Evolutionary conservation across 2,329 filamentous ascomycete species (phyloP).

Genomic region (Aspergillus cejpii): DNA sequence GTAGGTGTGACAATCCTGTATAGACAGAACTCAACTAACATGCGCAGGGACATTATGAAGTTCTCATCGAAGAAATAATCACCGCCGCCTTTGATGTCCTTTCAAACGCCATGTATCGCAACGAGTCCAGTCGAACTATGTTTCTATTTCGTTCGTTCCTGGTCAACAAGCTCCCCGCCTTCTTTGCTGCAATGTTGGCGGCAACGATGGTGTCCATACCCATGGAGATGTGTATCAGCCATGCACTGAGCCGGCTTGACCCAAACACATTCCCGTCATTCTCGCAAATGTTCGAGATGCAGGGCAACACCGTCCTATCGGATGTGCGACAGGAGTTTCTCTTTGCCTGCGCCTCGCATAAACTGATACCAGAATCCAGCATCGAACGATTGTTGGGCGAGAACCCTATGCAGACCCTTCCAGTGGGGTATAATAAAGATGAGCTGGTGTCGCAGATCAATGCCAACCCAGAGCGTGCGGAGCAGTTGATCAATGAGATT

Average conservation of each 20-base stretch:
- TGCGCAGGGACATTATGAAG: conserved; percentile 64
- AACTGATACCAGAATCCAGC: conserved; percentile 68
- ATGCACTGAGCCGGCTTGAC: conserved; percentile 58
- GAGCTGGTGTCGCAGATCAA: conserved; percentile 71
- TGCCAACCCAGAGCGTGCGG: conserved; percentile 66
- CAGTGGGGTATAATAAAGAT: conserved; percentile 69
- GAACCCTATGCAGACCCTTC: conserved; percentile 70
- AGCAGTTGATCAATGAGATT: conserved; percentile 70
- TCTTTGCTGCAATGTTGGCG: conserved; percentile 53
- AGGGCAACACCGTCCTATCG: conserved; percentile 52
- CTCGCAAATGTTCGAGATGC: conserved; percentile 58
- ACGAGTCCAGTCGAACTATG: conserved; percentile 53
- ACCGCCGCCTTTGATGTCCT: conserved; percentile 84
- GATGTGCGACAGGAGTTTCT: conserved; percentile 76
- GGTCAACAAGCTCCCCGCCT: conserved; percentile 62
- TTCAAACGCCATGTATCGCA: conserved; percentile 74
- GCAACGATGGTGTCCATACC: conserved; percentile 55
- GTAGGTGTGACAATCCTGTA: conserved; percentile 40
- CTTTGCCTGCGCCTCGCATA: conserved; percentile 82
- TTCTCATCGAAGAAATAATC: conserved; percentile 73
- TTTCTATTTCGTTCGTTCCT: conserved; percentile 80
- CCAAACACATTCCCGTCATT: conserved; percentile 58
- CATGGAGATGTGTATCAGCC: conserved; percentile 58
- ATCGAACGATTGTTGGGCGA: conserved; percentile 78
- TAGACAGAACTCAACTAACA: conserved; percentile 4